Conservation (phyloP, 1,284 basidiomycete genomes). For the Peniophora sp. region DNA sequence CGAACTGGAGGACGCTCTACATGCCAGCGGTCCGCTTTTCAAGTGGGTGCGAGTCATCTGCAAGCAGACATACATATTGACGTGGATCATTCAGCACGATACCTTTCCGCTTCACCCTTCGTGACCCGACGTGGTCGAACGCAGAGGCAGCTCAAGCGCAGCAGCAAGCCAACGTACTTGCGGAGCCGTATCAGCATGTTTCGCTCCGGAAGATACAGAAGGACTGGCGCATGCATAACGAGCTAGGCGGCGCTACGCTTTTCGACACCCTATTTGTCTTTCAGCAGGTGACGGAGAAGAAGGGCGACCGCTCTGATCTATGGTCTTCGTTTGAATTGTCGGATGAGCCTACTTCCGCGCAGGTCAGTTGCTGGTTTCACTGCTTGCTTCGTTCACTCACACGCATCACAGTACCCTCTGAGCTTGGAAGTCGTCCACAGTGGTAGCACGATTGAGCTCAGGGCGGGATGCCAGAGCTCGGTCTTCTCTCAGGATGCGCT, state of each 20-base stretch:
- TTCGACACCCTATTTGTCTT: constrained; percentile 43
- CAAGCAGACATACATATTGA: constrained; percentile 21
- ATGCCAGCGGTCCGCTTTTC: constrained; percentile 21
- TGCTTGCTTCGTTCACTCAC: constrained; percentile 1
- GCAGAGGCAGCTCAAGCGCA: no score
- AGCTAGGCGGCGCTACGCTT: constrained; percentile 22
- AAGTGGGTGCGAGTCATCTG: constrained; percentile 15
- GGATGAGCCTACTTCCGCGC: constrained; percentile 28
- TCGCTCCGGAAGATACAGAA: constrained; percentile 37
- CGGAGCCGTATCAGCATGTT: constrained; percentile 38
- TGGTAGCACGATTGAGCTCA: constrained; percentile 23
- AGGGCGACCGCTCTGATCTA: constrained; percentile 11
- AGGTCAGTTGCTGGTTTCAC: constrained; percentile 21
- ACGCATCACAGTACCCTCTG: constrained; percentile 30
- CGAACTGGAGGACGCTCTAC: constrained; percentile 36
- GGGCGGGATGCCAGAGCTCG: constrained; percentile 27
- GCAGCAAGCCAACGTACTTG: constrained; percentile 31
- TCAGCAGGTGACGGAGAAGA: constrained; percentile 22
- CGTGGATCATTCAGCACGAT: no score
- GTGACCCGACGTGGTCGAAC: no score
- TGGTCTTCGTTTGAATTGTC: constrained; percentile 29
- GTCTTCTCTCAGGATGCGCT: constrained; percentile 21
- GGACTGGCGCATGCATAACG: constrained; percentile 4
- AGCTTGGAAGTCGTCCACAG: constrained; percentile 36
- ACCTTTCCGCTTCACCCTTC: no score